Evolutionary conservation across 345 rosid genomes (phyloP).

Genomic region (Citrus medica): DNA sequence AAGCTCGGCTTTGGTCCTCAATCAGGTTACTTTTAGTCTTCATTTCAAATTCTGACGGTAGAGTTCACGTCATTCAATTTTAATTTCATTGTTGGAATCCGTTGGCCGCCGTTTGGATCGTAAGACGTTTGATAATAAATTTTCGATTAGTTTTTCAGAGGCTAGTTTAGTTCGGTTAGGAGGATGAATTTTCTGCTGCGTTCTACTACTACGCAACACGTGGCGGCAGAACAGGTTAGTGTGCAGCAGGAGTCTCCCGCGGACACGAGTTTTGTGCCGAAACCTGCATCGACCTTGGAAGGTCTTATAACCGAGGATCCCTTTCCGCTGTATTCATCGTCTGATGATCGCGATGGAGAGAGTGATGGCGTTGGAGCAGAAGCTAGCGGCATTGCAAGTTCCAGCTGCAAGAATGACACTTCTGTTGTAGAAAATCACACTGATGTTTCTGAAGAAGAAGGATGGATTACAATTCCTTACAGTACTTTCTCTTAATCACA

Average conservation of each 20-base stretch:
- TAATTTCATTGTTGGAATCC: not conserved
- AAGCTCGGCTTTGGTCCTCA: not conserved
- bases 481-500: slow-evolving; percentile 35
- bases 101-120: not conserved
- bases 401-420: slow-evolving; percentile 27
- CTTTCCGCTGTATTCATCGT: slow-evolving; percentile 43
- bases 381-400: slow-evolving; percentile 29
- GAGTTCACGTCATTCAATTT: not conserved
- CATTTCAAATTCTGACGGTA: not conserved
- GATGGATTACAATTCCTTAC: slow-evolving; percentile 87
- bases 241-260: slow-evolving; percentile 44
- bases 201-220: slow-evolving; percentile 28
- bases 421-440: slow-evolving; percentile 44
- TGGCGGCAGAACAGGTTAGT: slow-evolving; percentile 41
- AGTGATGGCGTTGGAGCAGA: slow-evolving; percentile 31
- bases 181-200: slow-evolving; percentile 88
- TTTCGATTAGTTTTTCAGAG: slow-evolving; percentile 18
- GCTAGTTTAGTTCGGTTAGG: slow-evolving; percentile 17
- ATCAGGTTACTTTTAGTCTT: not conserved
- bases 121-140: not conserved
- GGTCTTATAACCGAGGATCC: slow-evolving; percentile 68
- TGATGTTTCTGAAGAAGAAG: slow-evolving; percentile 86
- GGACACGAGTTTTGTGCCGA: slow-evolving; percentile 30
- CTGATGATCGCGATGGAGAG: slow-evolving; percentile 37
- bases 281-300: slow-evolving; percentile 49